Base-by-base conservation (phyloP, 495 filamentous ascomycete species). In the Elaphomyces granulatus region DNA sequence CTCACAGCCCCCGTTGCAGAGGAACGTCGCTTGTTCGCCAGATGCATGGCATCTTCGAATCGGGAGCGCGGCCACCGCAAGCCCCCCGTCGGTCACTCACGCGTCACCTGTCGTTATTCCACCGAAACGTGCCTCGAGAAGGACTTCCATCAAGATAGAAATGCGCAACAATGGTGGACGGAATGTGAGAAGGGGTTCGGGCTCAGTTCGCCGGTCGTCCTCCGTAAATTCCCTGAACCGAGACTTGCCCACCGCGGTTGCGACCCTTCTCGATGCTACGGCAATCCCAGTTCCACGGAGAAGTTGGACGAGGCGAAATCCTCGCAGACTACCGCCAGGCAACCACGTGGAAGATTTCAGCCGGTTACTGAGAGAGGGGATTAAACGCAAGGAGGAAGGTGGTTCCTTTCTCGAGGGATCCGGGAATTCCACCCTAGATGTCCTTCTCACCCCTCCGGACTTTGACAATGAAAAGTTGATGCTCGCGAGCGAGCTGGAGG, bases 281-380 rank as follows among this genome's bases (percentile, higher is more conserved):
- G 48, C 62, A 7, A 68, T 68, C 21, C 64, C 62, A 1, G 54
- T 59, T 1, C 60, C 61, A 19, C 59, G 63, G 21, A 51, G 57
- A 17, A 54, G 45, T 10, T 51, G 58, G 48, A 50, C 48, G 14
- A 48, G 46, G 10, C 52, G 59, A 26, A 52, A 53, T 18, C 49
- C 57, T 32, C 51, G 59, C 20, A 63, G 53, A 35, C 39, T 65
- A 20, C 59, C 60, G n/a, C 58, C 55, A 36, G 54, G 59, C 7
- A 59, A 64, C 37, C 55, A 65, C 54, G 62, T 59, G 20, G 61
- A 67, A 41, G 60, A 68, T 34, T 68, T 68, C 36, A 64, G 56
- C 42, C 56, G 54, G 34, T 50, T 68, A 38, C 45, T 68, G 43
- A 51, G 57, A 51, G 65, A 64, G 45, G 59, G 56, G 0, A 36